A percentile compares a stretch with the other conserved stretches of the same genome.
These are phyloP conservation scores for Rhodotorula glutinis DNA, from an alignment of 1,284 basidiomycete species.

Conservation along the genomic window DNA sequence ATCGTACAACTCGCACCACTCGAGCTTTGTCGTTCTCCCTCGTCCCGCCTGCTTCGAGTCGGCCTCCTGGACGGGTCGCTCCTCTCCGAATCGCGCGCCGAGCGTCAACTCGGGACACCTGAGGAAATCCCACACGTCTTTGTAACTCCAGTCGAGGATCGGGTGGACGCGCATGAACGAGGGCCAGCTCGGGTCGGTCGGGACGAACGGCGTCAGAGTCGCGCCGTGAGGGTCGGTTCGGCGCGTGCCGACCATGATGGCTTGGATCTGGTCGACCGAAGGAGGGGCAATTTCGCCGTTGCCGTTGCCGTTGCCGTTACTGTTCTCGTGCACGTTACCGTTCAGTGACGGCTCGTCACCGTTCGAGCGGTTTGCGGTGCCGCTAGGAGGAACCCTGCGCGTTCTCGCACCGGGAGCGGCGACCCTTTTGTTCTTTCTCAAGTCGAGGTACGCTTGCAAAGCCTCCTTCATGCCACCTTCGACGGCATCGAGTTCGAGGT, in stretches of 20 bases:
- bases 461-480: constrained; percentile 79
- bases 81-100: constrained; percentile 9
- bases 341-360: constrained; percentile 51
- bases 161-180: constrained; percentile 87
- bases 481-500: constrained; percentile 72
- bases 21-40: constrained; percentile 37
- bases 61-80: no score
- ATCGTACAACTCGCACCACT: constrained; percentile 85
- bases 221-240: constrained; percentile 82
- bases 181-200: constrained; percentile 86
- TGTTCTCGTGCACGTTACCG: neutral
- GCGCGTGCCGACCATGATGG: constrained; percentile 85
- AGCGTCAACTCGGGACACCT: constrained; percentile 64
- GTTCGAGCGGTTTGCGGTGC: no score
- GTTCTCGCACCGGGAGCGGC: neutral
- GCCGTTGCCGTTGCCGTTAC: constrained; percentile 11
- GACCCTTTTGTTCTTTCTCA: constrained; percentile 40
- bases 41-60: neutral
- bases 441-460: constrained; percentile 68
- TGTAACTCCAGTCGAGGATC: constrained; percentile 90
- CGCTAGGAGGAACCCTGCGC: neutral
- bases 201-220: constrained; percentile 66
- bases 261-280: constrained; percentile 54
- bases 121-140: constrained; percentile 85
- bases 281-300: no score